phyloP scores from a whole-genome alignment of 352 stramenopile species.

The Pythium aquatile region DNA sequence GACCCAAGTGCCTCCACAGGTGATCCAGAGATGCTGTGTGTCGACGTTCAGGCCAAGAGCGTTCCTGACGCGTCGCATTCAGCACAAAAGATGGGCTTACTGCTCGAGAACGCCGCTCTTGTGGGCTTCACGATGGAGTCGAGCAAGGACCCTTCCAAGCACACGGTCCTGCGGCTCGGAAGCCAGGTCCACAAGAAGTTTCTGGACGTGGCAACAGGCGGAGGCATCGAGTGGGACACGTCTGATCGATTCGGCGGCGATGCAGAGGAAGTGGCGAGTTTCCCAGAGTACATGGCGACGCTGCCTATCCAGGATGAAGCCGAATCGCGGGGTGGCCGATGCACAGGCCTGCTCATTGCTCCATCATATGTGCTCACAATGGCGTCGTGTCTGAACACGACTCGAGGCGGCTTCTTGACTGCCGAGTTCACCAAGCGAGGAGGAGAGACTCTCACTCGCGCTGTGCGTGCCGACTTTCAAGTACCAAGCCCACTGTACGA shows the following conservation, averaged over 20 bases:
- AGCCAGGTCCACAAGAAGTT: constrained; percentile 6
- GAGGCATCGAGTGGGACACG: background rate
- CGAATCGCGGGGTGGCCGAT: background rate
- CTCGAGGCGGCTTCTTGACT: background rate
- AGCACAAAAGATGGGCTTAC: constrained; percentile 3
- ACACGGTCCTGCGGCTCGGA: constrained; percentile 10
- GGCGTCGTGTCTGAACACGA: constrained; percentile 22
- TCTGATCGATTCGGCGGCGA: constrained; percentile 7
- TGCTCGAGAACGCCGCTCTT: background rate
- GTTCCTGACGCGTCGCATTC: background rate
- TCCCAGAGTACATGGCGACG: constrained; percentile 4
- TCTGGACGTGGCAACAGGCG: constrained; percentile 14
- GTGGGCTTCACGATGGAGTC: constrained; percentile 21
- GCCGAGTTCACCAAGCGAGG: constrained; percentile 3
- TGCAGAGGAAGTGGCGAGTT: background rate
- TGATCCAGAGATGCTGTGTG: constrained; percentile 10
- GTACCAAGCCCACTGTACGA: constrained; percentile 17
- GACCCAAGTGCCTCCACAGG: background rate
- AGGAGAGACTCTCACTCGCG: background rate
- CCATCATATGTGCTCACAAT: constrained; percentile 28
- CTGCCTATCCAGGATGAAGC: constrained; percentile 8
- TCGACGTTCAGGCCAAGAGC: background rate
- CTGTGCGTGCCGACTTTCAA: constrained; percentile 12
- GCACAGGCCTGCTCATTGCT: constrained; percentile 23
- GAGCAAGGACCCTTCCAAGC: background rate